Evolutionary conservation across 257 asterid species (phyloP).

Genomic region (Nicotiana noctiflora): DNA sequence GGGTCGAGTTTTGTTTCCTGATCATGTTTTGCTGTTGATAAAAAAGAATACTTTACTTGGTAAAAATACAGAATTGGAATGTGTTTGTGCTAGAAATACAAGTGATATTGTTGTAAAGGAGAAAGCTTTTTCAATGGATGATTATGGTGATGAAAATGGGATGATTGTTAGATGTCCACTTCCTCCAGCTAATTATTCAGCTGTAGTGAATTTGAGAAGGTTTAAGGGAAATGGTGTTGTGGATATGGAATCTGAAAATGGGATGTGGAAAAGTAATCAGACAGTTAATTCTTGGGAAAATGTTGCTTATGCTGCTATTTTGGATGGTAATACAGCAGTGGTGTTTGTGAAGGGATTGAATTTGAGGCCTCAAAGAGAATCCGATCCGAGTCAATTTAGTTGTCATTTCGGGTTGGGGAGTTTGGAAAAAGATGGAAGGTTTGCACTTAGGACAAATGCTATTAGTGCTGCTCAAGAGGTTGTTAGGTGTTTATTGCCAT

Average conservation of each 20-base stretch:
- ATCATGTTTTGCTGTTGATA: constrained; percentile 58
- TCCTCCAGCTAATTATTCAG: constrained; percentile 50
- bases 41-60: constrained; percentile 21
- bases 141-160: constrained; percentile 52
- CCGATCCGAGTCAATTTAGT: constrained; percentile 57
- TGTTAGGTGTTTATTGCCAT: constrained; percentile 71
- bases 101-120: constrained; percentile 18
- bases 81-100: constrained; percentile 34
- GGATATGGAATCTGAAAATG: constrained; percentile 8
- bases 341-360: constrained; percentile 94
- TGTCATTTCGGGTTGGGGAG: constrained; percentile 70
- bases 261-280: constrained; percentile 21
- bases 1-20: constrained; percentile 72
- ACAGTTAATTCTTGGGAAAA: constrained; percentile 58
- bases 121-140: constrained; percentile 55
- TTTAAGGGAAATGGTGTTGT: constrained; percentile 18
- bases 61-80: constrained; percentile 35
- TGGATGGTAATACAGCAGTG: constrained; percentile 55
- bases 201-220: constrained; percentile 35
- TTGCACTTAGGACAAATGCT: constrained; percentile 50
- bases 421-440: constrained; percentile 19
- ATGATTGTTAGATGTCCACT: constrained; percentile 65
- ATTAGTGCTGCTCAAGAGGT: constrained; percentile 89
- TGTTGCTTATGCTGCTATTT: constrained; percentile 60
- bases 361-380: constrained; percentile 56